Evolutionary conservation across 2,329 filamentous ascomycete genomes (phyloP), one percentile per base, ranked within the genome.

Genomic region (Cladophialophora chaetospira): DNA sequence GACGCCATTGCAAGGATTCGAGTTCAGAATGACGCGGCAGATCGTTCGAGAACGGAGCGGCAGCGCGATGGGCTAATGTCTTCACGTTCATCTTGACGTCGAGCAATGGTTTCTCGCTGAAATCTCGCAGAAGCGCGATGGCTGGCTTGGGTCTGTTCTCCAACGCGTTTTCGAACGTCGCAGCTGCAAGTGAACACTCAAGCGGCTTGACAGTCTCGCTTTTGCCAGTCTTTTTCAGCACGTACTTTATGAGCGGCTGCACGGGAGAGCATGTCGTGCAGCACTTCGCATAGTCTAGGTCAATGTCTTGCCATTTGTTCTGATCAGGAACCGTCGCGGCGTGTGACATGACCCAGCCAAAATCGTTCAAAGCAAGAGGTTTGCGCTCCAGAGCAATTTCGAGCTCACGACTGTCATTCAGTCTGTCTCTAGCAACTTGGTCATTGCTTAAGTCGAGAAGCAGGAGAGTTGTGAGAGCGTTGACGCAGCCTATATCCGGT

Each of bases 121-220:
- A 29, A 19, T 26, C 44, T 31, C 70, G 65, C 45, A 73, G 62
- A 29, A 64, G 61, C 23, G 72, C 70, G 15, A 74, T 60, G 42
- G 80, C 77, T 1, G 76, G 66, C 0, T 70, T 48, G 2, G 80
- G 77, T 10, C 77, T 71, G 15, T 67, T 67, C 62, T 85, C 84
- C 9, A 82, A 65, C 1, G 71, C 70, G 33, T 73, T 72, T 63
- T 85, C 83, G 58, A 77, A 83, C 0, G 66, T 55, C 1, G 75
- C 77, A 26, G 82, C 81, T 57, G 77, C 73, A 53, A 74, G 66
- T 0, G 77, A 74, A 60, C 84, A 75, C 64, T 85, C 83, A 46
- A 77, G 78, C 1, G 79, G 73, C 11, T 70, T 70, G 17, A 79
- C 57, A 11, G 57, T 60, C 4, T 67, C 66, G 40, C 63, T 66